These are phyloP conservation scores for Moricandia arvensis DNA, from an alignment of 345 rosid species.

Conservation along the genomic window DNA sequence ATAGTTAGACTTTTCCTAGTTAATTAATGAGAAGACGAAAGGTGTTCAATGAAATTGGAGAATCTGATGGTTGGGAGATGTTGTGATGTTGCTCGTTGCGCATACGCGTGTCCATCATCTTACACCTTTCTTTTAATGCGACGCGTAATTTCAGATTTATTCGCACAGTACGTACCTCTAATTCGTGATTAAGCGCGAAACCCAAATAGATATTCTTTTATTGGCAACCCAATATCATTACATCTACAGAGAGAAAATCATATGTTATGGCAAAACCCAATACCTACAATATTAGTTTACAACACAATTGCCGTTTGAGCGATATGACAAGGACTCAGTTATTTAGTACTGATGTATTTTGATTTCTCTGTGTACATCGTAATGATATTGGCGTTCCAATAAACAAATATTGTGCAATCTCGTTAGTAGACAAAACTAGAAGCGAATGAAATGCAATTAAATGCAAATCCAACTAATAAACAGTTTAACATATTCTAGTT, in stretches of 20 bases:
- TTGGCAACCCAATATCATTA: too few species aligned
- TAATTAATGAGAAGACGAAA: background rate
- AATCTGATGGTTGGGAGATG: background rate
- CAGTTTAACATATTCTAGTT: background rate
- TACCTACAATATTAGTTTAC: too few species aligned
- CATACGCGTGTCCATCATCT: background rate
- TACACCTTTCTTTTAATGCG: background rate
- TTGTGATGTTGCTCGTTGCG: background rate
- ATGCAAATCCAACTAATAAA: background rate
- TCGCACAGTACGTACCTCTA: background rate
- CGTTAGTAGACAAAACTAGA: background rate
- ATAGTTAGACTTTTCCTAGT: background rate
- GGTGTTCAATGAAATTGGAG: background rate
- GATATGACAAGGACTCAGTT: too few species aligned
- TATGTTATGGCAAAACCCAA: background rate
- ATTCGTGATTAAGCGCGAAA: background rate
- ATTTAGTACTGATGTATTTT: too few species aligned
- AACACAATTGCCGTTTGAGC: too few species aligned
- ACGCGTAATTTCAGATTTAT: background rate
- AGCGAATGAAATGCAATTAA: background rate
- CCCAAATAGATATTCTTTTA: too few species aligned
- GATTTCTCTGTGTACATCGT: too few species aligned
- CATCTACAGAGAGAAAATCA: too few species aligned
- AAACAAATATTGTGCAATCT: background rate
- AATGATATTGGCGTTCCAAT: background rate